These are phyloP conservation scores for Aureobasidium namibiae DNA, from an alignment of 2,329 filamentous ascomycete species.

Conservation along the genomic window DNA sequence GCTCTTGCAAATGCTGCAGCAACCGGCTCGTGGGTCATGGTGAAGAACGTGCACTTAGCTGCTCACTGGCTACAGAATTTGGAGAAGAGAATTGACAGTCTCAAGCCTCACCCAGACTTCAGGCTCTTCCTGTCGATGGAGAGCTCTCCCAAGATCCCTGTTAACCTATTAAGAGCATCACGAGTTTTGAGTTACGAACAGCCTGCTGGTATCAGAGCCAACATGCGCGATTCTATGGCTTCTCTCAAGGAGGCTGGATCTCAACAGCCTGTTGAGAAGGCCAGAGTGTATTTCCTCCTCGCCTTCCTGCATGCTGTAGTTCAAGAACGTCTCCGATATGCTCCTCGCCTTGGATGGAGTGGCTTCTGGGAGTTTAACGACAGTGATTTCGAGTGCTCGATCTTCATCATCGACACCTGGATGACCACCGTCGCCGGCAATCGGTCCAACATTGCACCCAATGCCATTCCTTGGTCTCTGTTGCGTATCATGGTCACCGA, in stretches of 20 bases:
- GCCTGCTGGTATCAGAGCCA: constrained; percentile 88
- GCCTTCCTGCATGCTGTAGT: constrained; percentile 94
- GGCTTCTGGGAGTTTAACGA: constrained; percentile 99
- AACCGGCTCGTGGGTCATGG: constrained; percentile 86
- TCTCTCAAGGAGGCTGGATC: constrained; percentile 47
- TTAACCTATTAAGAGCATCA: constrained; percentile 87
- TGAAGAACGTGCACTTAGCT: constrained; percentile 98
- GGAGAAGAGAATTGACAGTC: constrained; percentile 90
- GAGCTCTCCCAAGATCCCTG: constrained; percentile 89
- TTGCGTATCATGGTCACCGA: constrained; percentile 83
- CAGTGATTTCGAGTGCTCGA: constrained; percentile 94
- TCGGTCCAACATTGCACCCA: constrained; percentile 84
- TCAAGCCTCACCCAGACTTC: constrained; percentile 91
- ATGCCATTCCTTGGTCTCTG: constrained; percentile 95
- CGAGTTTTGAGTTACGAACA: constrained; percentile 97
- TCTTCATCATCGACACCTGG: constrained; percentile 94
- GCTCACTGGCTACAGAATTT: constrained; percentile 94
- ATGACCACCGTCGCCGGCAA: constrained; percentile 73
- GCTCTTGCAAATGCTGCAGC: constrained; percentile 89
- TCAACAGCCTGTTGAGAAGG: constrained; percentile 74
- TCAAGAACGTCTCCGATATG: constrained; percentile 89
- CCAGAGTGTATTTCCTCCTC: constrained; percentile 79
- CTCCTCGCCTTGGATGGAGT: constrained; percentile 91
- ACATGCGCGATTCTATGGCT: constrained; percentile 96
- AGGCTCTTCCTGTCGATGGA: constrained; percentile 97